Base-by-base conservation (phyloP, 352 stramenopile genomes). In the Globisporangium recalcitrans region DNA sequence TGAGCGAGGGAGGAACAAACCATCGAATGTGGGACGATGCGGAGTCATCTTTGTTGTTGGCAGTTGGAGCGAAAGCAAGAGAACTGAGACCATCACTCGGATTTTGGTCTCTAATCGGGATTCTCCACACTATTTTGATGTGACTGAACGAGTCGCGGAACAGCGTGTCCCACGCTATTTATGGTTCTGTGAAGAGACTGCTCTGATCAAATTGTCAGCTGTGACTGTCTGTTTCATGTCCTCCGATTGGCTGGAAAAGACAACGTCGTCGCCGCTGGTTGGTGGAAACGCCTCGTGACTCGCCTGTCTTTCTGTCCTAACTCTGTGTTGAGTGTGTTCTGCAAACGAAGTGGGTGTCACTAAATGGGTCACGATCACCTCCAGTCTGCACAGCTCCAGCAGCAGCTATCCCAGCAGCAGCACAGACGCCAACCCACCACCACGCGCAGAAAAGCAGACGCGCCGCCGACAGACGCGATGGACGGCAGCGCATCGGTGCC, bases 21-120 rank as follows among this genome's bases (percentile, higher is more conserved):
- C 2, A 46, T 64, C 29, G 66, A 48, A 61, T 52, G 52, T 59
- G 57, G 63, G 67, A 73, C 63, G 67, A n/a, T 62, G 59, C 52
- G 16, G 63, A 67, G 67, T 73, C 67, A 73, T 70, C 58, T 14
- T 65, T 11, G 6, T 21, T 57, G 47, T 73, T 73, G 57, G 16
- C 14, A 22, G 10, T 46, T 46, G 16, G 16, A 51, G 22, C 24
- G 16, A 52, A 46, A 46, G 19, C 32, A 16, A 29, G 36, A 19
- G 22, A 21, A 22, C 6, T 14, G n/a, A 14, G 40, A 61, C 55
- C 32, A 54, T 56, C 44, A 63, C 29, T 63, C 58, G 22, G 22
- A 1, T 2, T 11, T 9, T 6, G 6, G n/a, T 5, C 3, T 14
- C 6, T 22, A 4, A 2, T 2, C 21, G 19, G 21, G 8, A 53